Base-by-base conservation (phyloP, 495 filamentous ascomycete genomes). In the Haplographium delicatum region DNA sequence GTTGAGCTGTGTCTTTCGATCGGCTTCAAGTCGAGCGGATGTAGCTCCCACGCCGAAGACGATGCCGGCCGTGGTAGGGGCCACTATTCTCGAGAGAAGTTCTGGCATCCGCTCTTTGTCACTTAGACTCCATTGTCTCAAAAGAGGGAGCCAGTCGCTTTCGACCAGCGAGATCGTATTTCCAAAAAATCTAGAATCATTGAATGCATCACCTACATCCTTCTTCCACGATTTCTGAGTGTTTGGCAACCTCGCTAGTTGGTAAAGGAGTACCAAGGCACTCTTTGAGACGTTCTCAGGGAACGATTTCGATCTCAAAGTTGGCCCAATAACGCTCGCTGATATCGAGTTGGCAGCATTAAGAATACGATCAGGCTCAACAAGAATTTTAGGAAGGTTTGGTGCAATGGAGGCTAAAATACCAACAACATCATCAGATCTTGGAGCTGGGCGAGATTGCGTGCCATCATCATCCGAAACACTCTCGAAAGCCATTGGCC, bases 21-120 rank as follows among this genome's bases (percentile, higher is more conserved):
- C 93, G 7, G 93, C 89, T 69, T 99, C 93, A 35, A 89, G 72
- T 51, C 93, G 77, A n/a, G 93, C 93, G 19, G 91, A 91, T 27
- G 86, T 91, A 5, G 93, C 94, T 43, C 93, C 93, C 4, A 99
- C 93, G 19, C 93, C 93, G 54, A 99, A 99, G 64, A 99, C 89
- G 47, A 97, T 95, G 13, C 93, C 94, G 0, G 93, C 94, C n/a
- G 93, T 86, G 13, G 89, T 89, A 7, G 93, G 93, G 2, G 90
- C 77, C 5, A 86, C 82, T 28, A 97, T 73, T 22, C 89, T 82
- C 31, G 76, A 72, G 11, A 97, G 64, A 3, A 96, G 68, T 48
- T 97, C 94, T 1, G 81, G 69, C 65, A 99, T 78, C 16, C 88
- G 80, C 50, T 96, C 93, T 63, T 93, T 95, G 59, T 99, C 93